Conservation (phyloP, 768 basidiomycete species). For the Amanita rimosa region DNA sequence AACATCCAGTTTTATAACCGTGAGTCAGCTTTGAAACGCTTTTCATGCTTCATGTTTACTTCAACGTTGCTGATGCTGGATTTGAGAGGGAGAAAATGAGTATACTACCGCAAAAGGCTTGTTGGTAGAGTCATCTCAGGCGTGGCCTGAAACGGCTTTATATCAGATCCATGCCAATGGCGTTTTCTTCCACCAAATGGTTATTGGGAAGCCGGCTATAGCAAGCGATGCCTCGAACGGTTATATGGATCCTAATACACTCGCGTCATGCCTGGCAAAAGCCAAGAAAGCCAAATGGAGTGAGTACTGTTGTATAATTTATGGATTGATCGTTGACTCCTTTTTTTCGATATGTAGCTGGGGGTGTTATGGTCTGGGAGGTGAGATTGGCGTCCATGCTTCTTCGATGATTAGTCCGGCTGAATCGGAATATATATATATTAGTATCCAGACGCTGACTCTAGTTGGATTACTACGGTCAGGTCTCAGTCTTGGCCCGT, state of each 20-base stretch:
- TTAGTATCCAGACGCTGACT: not conserved
- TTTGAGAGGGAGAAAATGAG: not conserved
- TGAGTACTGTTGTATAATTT: not conserved
- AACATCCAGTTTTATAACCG: conserved; percentile 30
- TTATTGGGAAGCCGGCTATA: conserved; percentile 47
- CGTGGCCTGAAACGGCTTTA: conserved; percentile 37
- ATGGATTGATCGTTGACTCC: not conserved
- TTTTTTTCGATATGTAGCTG: not conserved
- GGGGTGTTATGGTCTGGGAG: conserved; percentile 1
- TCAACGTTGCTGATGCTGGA: not conserved
- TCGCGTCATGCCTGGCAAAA: conserved; percentile 13
- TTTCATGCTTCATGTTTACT: not conserved
- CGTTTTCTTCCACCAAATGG: conserved; percentile 36
- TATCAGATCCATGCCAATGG: conserved; percentile 34
- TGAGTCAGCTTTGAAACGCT: not conserved
- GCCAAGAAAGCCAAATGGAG: not conserved
- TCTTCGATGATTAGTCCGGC: not conserved
- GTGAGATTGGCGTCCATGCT: not conserved
- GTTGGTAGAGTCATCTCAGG: conserved; percentile 14
- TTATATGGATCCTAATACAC: conserved; percentile 9
- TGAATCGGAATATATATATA: not conserved
- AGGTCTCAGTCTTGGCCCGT: conserved; percentile 1
- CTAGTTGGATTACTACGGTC: not conserved
- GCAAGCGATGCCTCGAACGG: conserved; percentile 10
- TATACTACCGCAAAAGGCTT: not conserved